Base-by-base conservation (phyloP, 169 alveolate species). In the Plasmodium gonderi region DNA sequence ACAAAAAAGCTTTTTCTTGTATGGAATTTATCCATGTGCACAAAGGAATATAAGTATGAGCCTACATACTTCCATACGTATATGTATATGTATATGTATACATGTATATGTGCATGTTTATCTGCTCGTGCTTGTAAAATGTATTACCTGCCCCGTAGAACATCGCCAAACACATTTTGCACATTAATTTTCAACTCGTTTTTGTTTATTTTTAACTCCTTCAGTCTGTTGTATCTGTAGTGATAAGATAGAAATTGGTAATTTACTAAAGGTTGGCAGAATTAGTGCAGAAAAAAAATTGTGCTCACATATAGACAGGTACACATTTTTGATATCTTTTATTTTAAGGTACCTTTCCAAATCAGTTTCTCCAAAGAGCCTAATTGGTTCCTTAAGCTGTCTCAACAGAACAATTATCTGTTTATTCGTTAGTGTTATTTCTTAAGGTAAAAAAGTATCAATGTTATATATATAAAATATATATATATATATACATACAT, bases 361-460 rank as follows among this genome's bases (percentile, higher is more conserved):
- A 78, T 96, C 97, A 20, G 96, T 95, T 80, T 97, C 98, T 1
- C 98, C 98, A 95, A 96, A 97, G 47, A 94, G 91, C 17, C 97
- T 94, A 11, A 96, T 91, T 7, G 98, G 98, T 42, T 95, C 95
- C 17, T 96, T 95, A 31, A 95, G 75, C 36, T 91, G 93, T 36
- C 98, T 91, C 6, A 97, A 95, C 33, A 95, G 36, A 38, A 79
- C 82, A 77, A 95, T 76, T 3, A 97, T 95, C 81, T 96, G 92
- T 23, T 67, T 85, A 45, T 85, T 85, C 64, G 89, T 85, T 85
- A 85, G 47, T 11, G 92, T 54, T 75, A 85, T 85, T 75, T 76
- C 92, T 85, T 9, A 45, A 49, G 6, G 45, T 26, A 49, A 74
- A 31, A 20, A 72, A 17, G 68, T 51, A 65, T 29, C 12, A 29